A percentile compares a stretch with the other conserved stretches of the same genome.
Evolutionary conservation across 2,329 filamentous ascomycete genomes (phyloP).

Genomic region (Penicillium sp.): DNA sequence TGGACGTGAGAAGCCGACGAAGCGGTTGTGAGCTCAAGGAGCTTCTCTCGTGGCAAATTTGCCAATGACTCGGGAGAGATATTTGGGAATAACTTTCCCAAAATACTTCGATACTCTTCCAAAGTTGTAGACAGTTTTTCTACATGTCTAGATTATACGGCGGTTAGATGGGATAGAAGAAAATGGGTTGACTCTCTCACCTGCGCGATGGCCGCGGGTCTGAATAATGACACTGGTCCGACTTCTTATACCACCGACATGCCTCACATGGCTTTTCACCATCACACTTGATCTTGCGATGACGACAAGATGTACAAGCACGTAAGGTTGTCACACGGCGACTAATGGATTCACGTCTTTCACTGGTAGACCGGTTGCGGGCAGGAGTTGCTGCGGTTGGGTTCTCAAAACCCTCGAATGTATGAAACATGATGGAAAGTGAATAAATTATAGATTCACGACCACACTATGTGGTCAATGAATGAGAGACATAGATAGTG

Average conservation of each 20-base stretch:
- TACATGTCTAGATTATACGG: conserved; percentile 29
- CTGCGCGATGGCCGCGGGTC: conserved; percentile 78
- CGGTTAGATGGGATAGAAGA: conserved; percentile 12
- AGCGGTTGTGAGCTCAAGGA: conserved; percentile 50
- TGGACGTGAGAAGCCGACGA: conserved; percentile 33
- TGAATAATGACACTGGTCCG: conserved; percentile 75
- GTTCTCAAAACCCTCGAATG: conserved; percentile 43
- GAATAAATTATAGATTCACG: conserved; percentile 14
- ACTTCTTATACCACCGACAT: conserved; percentile 76
- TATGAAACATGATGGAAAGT: conserved; percentile 37
- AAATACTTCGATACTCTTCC: conserved; percentile 63
- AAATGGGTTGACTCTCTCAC: conserved; percentile 45
- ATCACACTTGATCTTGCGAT: conserved; percentile 81
- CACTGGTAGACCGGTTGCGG: conserved; percentile 28
- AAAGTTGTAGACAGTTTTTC: conserved; percentile 63
- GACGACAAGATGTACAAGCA: conserved; percentile 73
- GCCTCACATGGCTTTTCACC: conserved; percentile 78
- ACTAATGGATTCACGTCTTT: conserved; percentile 36
- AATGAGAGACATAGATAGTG: background rate
- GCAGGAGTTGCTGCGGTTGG: conserved; percentile 28
- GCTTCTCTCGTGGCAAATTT: conserved; percentile 57
- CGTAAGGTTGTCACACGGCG: conserved; percentile 41
- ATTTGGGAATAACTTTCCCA: conserved; percentile 63
- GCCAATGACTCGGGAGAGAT: conserved; percentile 52
- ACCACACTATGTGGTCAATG: conserved; percentile 11